These are phyloP conservation scores for Pseudocercospora pini-densiflorae DNA, from an alignment of 2,329 filamentous ascomycete species.

Conservation along the genomic window DNA sequence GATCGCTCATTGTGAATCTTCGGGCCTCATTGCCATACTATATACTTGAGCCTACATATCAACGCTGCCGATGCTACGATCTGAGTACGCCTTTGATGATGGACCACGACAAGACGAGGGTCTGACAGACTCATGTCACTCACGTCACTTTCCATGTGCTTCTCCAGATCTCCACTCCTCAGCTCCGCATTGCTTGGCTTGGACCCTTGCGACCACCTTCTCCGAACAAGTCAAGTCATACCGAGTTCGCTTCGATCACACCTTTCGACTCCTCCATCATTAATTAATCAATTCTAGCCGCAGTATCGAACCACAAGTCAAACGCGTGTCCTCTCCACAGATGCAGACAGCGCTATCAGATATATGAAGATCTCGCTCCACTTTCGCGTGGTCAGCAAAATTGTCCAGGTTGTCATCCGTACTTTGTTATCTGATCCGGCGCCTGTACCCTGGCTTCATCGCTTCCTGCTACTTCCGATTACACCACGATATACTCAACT, in stretches of 20 bases:
- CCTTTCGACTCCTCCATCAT: no score
- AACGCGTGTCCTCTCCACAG: neutral
- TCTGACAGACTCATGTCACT: no score
- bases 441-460: neutral
- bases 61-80: no score
- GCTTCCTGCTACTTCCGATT: neutral
- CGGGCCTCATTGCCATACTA: no score
- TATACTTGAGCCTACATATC: no score
- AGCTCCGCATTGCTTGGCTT: conserved; percentile 2
- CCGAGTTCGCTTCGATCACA: neutral
- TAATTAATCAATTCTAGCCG: neutral
- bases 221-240: neutral
- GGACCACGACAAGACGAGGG: no score
- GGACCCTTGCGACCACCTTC: neutral
- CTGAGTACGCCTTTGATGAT: no score
- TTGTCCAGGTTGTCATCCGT: neutral
- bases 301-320: neutral
- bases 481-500: neutral
- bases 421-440: neutral
- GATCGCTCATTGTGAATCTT: no score
- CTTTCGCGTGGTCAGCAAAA: neutral
- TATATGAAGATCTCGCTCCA: neutral
- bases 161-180: conserved; percentile 1
- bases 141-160: neutral
- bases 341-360: neutral